Conservation (phyloP, 148 eudicot species). For the Cornus controversa region DNA sequence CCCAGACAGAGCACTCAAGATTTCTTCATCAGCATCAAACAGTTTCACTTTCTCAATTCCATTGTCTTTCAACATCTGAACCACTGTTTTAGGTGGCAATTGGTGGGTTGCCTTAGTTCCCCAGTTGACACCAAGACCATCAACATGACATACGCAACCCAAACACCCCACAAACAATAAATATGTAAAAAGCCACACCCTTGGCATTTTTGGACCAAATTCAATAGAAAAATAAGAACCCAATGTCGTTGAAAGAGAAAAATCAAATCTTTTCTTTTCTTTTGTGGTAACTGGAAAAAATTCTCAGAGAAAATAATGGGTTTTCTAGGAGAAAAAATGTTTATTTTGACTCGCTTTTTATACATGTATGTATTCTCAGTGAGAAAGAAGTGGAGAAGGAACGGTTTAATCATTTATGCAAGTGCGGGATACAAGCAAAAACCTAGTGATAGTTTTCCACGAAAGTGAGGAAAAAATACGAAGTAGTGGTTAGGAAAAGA, state of each 20-base stretch:
- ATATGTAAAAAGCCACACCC: not conserved
- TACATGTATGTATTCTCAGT: too few species aligned
- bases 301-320: slow-evolving; percentile 3
- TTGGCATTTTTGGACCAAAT: slow-evolving; percentile 2
- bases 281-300: too few species aligned
- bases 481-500: not conserved
- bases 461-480: slow-evolving; percentile 2
- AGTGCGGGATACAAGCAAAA: too few species aligned
- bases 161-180: not conserved
- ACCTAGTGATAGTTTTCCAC: not conserved
- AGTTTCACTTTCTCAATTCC: slow-evolving; percentile 79
- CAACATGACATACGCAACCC: slow-evolving; percentile 13
- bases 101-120: slow-evolving; percentile 68
- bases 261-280: not conserved
- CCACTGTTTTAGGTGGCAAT: slow-evolving; percentile 57
- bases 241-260: not conserved
- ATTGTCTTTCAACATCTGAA: slow-evolving; percentile 69
- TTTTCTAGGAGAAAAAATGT: not conserved
- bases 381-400: too few species aligned
- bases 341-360: too few species aligned
- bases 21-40: slow-evolving; percentile 61
- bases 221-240: not conserved
- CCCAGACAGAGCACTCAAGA: slow-evolving; percentile 65
- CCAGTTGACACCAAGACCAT: slow-evolving; percentile 84
- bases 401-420: too few species aligned